Evolutionary conservation across 2,329 filamentous ascomycete genomes (phyloP), one percentile per base, ranked within the genome.

Genomic region (Pestalotiopsis fici): DNA sequence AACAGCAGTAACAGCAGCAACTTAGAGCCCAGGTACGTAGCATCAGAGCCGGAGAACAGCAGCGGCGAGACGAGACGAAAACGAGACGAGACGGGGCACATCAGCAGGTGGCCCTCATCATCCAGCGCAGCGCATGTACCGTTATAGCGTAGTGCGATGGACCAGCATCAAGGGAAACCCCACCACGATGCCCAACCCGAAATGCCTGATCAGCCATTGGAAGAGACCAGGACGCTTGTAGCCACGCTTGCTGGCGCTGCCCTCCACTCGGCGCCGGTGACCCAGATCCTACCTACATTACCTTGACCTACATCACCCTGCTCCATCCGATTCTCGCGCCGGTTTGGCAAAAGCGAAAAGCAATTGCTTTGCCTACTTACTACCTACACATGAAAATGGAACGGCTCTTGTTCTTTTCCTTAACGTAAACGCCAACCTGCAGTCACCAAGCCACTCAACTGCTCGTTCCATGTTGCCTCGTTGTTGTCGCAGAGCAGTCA

Each of bases 301-400:
- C 43, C 18, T 50, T 50, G 43, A 50, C 57, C 62, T 64, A 64
- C 62, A 65, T 65, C 63, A 59, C 63, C 54, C 63, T 35, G 28
- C 54, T 35, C 63, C 54, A 56, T 59, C 63, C 54, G 63, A 59
- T 65, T 65, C 63, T 56, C 63, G 63, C 63, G 63, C 39, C 63
- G 54, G 27, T 50, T 18, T 21, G 18, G 43, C 54, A 39, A 50
- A 43, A 35, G 27, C 43, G 50, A 65, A 59, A 57, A 65, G 54
- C 50, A 57, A 47, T 21, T 59, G 25, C n/a, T 35, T 57, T 25
- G 50, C 54, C 63, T 65, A 21, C 21, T 27, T 37, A 35, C 21
- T 15, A n/a, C 43, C 43, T 50, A 50, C 43, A 21, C 43, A 50
- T 50, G 43, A n/a, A 50, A 50, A 50, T 9, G 18, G 43, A 50